A percentile compares a stretch with the other conserved stretches of the same genome.
phyloP scores from a whole-genome alignment of 2,329 filamentous ascomycete genomes.

The Fusarium sp. region DNA sequence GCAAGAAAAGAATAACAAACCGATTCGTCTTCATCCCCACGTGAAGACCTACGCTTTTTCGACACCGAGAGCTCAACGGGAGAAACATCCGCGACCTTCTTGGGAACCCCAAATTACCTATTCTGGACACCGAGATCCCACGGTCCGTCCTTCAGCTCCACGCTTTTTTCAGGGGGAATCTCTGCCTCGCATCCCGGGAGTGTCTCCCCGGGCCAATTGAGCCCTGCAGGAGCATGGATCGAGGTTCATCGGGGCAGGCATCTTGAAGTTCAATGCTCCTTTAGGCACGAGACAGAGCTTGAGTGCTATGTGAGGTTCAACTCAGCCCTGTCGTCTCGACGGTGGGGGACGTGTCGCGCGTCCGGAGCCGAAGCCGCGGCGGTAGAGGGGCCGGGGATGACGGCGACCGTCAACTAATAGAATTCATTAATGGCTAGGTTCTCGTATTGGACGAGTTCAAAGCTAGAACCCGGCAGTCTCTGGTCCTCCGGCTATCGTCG shows the following conservation, averaged over 20 bases:
- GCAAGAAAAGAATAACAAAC: background rate
- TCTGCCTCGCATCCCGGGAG: conserved; percentile 23
- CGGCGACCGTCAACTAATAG: background rate
- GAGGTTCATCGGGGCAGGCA: conserved; percentile 14
- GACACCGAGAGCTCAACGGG: conserved; percentile 37
- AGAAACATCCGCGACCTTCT: conserved; percentile 21
- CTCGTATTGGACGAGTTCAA: background rate
- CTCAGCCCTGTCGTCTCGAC: conserved; percentile 26
- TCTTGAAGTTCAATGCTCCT: conserved; percentile 1
- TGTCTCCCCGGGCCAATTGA: conserved; percentile 34
- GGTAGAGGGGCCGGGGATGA: background rate
- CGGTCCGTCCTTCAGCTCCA: conserved; percentile 21
- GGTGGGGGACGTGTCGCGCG: background rate
- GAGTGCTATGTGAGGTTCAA: conserved; percentile 4
- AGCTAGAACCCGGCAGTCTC: conserved; percentile 10
- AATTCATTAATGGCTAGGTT: background rate
- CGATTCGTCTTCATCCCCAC: conserved; percentile 26
- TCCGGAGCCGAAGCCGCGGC: conserved; percentile 3
- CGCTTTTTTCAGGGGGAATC: conserved; percentile 35
- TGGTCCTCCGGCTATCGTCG: conserved; percentile 14
- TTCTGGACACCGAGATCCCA: conserved; percentile 38
- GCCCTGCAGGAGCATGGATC: background rate
- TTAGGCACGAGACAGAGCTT: conserved; percentile 7
- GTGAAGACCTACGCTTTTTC: conserved; percentile 42
- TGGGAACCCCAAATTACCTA: conserved; percentile 23